These are phyloP conservation scores for Paramecium biaurelia DNA, from an alignment of 73 alveolate species.

Conservation along the genomic window DNA sequence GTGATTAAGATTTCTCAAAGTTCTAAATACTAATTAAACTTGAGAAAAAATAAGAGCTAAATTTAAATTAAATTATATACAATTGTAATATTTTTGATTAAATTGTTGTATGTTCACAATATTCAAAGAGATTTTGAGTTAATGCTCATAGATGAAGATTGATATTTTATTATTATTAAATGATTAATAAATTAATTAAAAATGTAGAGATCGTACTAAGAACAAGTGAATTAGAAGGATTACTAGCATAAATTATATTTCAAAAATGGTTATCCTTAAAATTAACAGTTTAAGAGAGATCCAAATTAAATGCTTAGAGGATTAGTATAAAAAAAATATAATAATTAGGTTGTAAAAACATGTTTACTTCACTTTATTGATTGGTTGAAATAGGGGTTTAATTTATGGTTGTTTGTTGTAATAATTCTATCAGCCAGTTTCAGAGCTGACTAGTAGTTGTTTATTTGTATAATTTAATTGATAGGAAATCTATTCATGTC, in stretches of 20 bases:
- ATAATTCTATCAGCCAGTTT: background rate
- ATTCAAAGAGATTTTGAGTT: background rate
- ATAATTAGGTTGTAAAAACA: background rate
- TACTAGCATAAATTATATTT: slow-evolving; percentile 15
- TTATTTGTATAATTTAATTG: background rate
- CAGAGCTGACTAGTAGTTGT: background rate
- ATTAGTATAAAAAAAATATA: background rate
- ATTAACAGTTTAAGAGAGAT: background rate
- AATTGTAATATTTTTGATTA: background rate
- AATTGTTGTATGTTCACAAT: background rate
- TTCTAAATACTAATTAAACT: no score
- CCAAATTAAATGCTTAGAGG: background rate
- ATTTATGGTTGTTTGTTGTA: slow-evolving; percentile 11
- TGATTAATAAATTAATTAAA: background rate
- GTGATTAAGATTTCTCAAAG: background rate
- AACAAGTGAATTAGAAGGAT: slow-evolving; percentile 34
- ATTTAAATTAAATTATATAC: background rate
- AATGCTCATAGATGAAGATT: background rate
- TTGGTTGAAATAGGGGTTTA: slow-evolving; percentile 16
- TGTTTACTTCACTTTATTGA: background rate
- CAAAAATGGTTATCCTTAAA: slow-evolving; percentile 29
- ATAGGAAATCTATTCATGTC: background rate
- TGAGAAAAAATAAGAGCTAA: background rate
- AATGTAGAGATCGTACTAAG: background rate
- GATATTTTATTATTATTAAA: background rate